Evolutionary conservation across 495 filamentous ascomycete genomes (phyloP).

Genomic region (Aspergillus nanangensis): DNA sequence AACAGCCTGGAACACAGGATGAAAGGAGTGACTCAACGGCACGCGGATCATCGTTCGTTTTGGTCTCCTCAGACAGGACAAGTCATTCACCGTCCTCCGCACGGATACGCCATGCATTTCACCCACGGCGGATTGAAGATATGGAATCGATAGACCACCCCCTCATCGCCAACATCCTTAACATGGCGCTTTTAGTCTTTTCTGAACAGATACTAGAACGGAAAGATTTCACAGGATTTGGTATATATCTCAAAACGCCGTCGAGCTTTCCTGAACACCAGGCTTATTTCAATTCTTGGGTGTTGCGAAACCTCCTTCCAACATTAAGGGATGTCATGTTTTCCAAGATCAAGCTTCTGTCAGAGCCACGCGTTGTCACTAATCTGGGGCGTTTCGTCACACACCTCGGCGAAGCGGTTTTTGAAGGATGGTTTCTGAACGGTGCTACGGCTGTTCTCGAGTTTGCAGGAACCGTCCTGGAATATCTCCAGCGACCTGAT

Average conservation of each 20-base stretch:
- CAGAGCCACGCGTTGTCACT: slow-evolving; percentile 76
- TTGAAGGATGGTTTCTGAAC: slow-evolving; percentile 92
- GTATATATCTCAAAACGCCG: slow-evolving; percentile 82
- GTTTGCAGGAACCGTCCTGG: slow-evolving; percentile 77
- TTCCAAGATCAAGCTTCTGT: slow-evolving; percentile 65
- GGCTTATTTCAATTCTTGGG: slow-evolving; percentile 88
- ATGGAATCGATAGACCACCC: slow-evolving; percentile 54
- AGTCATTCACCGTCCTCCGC: slow-evolving; percentile 51
- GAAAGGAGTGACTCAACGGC: slow-evolving; percentile 54
- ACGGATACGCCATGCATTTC: slow-evolving; percentile 57
- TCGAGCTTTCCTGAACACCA: slow-evolving; percentile 91
- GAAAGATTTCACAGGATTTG: slow-evolving; percentile 88
- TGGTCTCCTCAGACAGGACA: slow-evolving; percentile 68
- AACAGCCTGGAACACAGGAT: slow-evolving; percentile 41
- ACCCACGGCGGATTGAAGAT: slow-evolving; percentile 24
- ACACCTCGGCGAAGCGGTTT: slow-evolving; percentile 83
- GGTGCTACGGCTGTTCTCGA: slow-evolving; percentile 74
- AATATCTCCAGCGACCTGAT: slow-evolving; percentile 85
- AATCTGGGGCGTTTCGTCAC: slow-evolving; percentile 77
- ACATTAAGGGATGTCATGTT: slow-evolving; percentile 65
- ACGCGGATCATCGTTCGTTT: slow-evolving; percentile 82
- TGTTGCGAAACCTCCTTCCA: slow-evolving; percentile 70
- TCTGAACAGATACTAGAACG: slow-evolving; percentile 74
- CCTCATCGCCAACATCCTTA: slow-evolving; percentile 69
- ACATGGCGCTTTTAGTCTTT: slow-evolving; percentile 73